Evolutionary conservation across 2,329 filamentous ascomycete genomes (phyloP), one percentile per base, ranked within the genome.

Genomic region (Capronia americana): DNA sequence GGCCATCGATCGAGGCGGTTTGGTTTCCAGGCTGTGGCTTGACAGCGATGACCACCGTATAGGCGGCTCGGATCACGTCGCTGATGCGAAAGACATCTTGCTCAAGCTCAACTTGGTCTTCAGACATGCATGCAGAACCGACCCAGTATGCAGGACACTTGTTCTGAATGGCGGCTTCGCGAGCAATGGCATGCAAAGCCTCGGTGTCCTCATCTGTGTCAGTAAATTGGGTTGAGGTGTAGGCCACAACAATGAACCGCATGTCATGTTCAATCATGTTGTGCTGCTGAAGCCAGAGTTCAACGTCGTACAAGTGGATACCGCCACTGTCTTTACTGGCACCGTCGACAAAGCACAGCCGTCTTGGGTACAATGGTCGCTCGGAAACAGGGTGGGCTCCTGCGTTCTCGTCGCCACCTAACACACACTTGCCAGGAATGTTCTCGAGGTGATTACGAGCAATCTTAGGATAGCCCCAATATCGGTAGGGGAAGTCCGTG

Each of bases 191-290:
- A 17, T 64, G 62, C 17, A 58, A 32, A 30, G 62, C 38, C n/a
- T 60, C 54, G 30, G 50, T 50, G 28, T 64, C 62, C 28, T 71
- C 69, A 34, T 74, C 69, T 12, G 68, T 66, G 41, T 63, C 60
- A 11, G 50, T 26, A 24, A 82, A 82, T 53, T 82, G 80, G 54
- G 75, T 73, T 5, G 75, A 73, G 0, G 80, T 81, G 64, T 81
- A 82, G 0, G 77, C 78, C 12, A 82, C 71, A 58, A 82, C 79
- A 3, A 82, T 69, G 51, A 56, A 63, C 26, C 28, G 30, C 50
- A 63, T 63, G 24, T 61, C 58, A 26, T 61, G 58, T 28, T 61
- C 58, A 28, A 53, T 51, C 58, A 61, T 61, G 58, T 61, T 61
- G 46, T 61, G 58, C 23, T 61, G 48, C 5, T 61, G 32, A 26